Evolutionary conservation across 2,329 filamentous ascomycete species (phyloP).

Genomic region (Sordariomycetes sp.): DNA sequence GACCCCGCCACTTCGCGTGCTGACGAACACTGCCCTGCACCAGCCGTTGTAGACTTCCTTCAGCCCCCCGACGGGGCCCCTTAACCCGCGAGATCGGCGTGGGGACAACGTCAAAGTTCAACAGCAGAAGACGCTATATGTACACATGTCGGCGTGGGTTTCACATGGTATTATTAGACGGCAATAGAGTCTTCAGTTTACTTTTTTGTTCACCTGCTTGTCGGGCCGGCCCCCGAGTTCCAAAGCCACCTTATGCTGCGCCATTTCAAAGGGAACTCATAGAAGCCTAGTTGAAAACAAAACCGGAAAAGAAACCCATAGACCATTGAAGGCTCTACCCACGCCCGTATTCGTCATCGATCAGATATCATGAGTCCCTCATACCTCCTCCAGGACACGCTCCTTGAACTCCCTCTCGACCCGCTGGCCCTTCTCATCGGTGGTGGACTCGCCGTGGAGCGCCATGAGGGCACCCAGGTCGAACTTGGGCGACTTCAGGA

Average conservation of each 20-base stretch:
- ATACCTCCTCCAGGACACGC: conserved; percentile 86
- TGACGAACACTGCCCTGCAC: background rate
- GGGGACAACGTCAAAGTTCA: background rate
- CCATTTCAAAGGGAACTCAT: conserved; percentile 29
- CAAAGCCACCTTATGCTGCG: conserved; percentile 28
- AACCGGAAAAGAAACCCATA: conserved; percentile 2
- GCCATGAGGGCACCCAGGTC: conserved; percentile 92
- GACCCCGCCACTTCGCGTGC: background rate
- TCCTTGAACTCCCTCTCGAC: conserved; percentile 99
- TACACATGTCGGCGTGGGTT: background rate
- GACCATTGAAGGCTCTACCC: background rate
- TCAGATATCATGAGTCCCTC: conserved; percentile 27
- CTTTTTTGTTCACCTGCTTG: conserved; percentile 1
- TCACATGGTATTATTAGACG: background rate
- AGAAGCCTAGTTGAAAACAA: conserved; percentile 9
- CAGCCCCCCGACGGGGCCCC: conserved; percentile 12
- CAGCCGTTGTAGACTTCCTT: conserved; percentile 53
- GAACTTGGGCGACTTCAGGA: conserved; percentile 97
- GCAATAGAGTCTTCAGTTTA: background rate
- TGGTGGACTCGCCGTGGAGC: conserved; percentile 93
- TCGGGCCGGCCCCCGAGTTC: conserved; percentile 19
- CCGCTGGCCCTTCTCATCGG: conserved; percentile 96
- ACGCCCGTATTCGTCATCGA: conserved; percentile 6
- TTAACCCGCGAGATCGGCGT: background rate
- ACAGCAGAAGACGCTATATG: background rate